phyloP scores from a whole-genome alignment of 352 stramenopile genomes.

The Phytophthora agathidicida region DNA sequence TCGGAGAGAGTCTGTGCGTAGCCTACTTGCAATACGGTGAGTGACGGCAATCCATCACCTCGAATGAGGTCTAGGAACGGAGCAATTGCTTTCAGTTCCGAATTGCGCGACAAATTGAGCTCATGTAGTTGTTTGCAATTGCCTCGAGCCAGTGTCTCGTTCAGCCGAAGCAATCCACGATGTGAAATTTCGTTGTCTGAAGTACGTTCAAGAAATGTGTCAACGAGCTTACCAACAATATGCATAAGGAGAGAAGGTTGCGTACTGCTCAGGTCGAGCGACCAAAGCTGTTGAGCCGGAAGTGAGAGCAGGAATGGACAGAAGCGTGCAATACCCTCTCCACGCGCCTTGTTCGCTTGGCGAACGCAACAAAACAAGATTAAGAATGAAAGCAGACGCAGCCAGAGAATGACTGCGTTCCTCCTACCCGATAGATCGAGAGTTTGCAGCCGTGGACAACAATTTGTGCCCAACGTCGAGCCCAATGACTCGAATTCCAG shows the following conservation, averaged over 20 bases:
- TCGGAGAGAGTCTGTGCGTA: constrained; percentile 53
- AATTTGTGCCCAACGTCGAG: constrained; percentile 22
- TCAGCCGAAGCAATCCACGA: constrained; percentile 40
- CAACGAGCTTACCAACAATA: background rate
- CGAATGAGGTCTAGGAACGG: constrained; percentile 65
- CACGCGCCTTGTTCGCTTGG: constrained; percentile 49
- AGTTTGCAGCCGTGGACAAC: constrained; percentile 32
- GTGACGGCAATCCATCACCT: constrained; percentile 50
- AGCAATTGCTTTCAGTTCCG: constrained; percentile 43
- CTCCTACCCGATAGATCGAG: constrained; percentile 48
- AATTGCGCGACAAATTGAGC: constrained; percentile 62
- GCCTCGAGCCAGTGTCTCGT: constrained; percentile 43
- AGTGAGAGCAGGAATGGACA: constrained; percentile 43
- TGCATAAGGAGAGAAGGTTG: background rate
- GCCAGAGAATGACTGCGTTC: background rate
- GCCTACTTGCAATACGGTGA: constrained; percentile 51
- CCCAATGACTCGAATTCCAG: constrained; percentile 45
- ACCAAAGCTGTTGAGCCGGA: constrained; percentile 34
- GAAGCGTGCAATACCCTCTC: constrained; percentile 52
- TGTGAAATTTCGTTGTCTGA: constrained; percentile 62
- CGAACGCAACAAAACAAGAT: too few relatives aligned
- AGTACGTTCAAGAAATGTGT: background rate
- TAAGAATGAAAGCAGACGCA: background rate
- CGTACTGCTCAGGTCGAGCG: constrained; percentile 60
- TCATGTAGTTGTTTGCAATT: constrained; percentile 52